phyloP scores from a whole-genome alignment of 257 asterid genomes.

The Solanum pimpinellifolium region DNA sequence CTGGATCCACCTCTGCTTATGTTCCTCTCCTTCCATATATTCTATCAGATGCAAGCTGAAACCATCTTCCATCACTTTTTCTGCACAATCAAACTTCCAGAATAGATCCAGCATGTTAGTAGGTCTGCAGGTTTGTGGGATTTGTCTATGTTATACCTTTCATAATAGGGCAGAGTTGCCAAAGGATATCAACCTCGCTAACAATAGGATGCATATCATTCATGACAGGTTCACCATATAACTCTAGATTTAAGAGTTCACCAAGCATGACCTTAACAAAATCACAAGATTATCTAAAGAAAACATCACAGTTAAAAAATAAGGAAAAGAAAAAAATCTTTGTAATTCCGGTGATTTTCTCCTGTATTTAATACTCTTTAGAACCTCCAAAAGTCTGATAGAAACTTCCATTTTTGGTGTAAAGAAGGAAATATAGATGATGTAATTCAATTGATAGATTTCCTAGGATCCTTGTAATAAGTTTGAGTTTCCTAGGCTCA shows the following conservation, averaged over 20 bases:
- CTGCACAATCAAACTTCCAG: neutral
- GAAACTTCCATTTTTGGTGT: neutral
- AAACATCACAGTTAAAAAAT: neutral
- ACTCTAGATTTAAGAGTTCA: neutral
- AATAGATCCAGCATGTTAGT: neutral
- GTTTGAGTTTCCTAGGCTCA: neutral
- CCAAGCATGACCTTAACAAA: neutral
- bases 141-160: neutral
- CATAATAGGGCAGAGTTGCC: neutral
- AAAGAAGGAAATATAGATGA: neutral
- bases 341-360: neutral
- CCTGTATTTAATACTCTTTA: neutral
- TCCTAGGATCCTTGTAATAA: neutral
- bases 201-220: neutral
- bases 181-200: neutral
- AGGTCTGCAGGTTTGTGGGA: neutral
- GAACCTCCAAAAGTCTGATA: neutral
- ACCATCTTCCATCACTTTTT: neutral
- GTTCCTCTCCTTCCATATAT: neutral
- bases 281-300: neutral
- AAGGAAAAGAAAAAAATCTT: neutral
- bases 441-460: neutral
- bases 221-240: neutral
- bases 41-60: neutral
- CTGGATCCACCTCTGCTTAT: neutral